These are phyloP conservation scores for Tetrapyrgos nigripes DNA, from an alignment of 1,284 basidiomycete species.

Conservation along the genomic window DNA sequence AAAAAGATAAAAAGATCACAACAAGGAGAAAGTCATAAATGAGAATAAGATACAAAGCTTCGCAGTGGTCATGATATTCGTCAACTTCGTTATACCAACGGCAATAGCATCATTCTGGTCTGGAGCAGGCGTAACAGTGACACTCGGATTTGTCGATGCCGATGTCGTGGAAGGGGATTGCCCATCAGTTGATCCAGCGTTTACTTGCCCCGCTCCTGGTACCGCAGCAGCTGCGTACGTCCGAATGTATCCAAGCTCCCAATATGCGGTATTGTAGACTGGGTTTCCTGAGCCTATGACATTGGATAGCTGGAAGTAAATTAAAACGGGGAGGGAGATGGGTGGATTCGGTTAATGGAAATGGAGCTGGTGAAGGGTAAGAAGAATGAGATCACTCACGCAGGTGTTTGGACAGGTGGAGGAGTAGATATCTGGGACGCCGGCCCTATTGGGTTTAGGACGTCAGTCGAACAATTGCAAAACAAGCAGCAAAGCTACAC, in stretches of 20 bases:
- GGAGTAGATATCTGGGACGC: constrained; percentile 15
- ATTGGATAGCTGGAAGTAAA: constrained; percentile 6
- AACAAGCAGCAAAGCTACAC: constrained; percentile 9
- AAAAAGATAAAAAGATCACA: too few species aligned
- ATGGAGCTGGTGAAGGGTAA: neutral
- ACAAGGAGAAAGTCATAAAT: neutral
- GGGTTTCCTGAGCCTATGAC: constrained; percentile 13
- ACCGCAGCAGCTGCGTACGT: constrained; percentile 4
- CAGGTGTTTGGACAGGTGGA: constrained; percentile 15
- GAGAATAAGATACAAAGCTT: neutral
- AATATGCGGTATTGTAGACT: constrained; percentile 9
- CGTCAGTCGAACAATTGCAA: neutral
- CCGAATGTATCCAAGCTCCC: constrained; percentile 14
- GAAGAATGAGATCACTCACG: neutral
- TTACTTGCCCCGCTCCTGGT: neutral
- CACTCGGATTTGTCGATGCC: too few species aligned
- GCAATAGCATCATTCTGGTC: too few species aligned
- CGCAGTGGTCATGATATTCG: too few species aligned
- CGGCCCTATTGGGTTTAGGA: constrained; percentile 10
- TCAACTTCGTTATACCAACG: too few species aligned
- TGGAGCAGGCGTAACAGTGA: too few species aligned
- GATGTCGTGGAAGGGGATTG: too few species aligned
- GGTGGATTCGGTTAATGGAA: too few species aligned
- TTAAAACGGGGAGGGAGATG: too few species aligned
- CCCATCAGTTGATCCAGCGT: too few species aligned